Conservation (phyloP, 768 basidiomycete species). For the Suillus clintonianus region DNA sequence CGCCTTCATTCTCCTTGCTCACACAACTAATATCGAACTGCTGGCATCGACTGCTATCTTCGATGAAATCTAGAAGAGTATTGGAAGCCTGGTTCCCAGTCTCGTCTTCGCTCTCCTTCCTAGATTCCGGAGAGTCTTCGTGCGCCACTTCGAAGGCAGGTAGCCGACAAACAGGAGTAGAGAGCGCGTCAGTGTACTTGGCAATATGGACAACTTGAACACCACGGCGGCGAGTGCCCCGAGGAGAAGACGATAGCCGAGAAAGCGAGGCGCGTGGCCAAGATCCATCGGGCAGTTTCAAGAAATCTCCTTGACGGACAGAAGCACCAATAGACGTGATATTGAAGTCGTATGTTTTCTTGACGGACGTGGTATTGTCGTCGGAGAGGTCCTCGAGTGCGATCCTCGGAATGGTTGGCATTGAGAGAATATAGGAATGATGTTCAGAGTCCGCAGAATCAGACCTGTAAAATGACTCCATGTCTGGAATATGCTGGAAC, state of each 20-base stretch:
- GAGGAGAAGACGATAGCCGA: neutral
- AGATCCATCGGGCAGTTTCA: constrained; percentile 1
- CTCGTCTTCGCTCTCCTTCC: constrained; percentile 4
- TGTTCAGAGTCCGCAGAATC: constrained; percentile 27
- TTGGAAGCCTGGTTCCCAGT: neutral
- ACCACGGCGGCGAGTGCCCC: neutral
- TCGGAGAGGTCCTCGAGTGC: constrained; percentile 16
- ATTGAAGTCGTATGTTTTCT: constrained; percentile 8
- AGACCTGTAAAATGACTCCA: constrained; percentile 23
- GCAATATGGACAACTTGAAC: neutral
- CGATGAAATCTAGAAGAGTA: neutral
- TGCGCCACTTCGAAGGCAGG: neutral
- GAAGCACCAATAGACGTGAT: constrained; percentile 8
- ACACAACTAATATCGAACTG: neutral
- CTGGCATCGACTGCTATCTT: neutral
- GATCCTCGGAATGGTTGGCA: constrained; percentile 29
- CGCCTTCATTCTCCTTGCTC: neutral
- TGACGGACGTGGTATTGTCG: neutral
- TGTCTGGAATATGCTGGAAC: constrained; percentile 5
- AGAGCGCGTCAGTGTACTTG: neutral
- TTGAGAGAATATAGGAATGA: constrained; percentile 25
- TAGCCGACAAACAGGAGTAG: neutral
- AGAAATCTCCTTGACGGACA: constrained; percentile 5
- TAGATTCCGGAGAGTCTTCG: neutral
- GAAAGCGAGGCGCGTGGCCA: neutral